These are phyloP conservation scores for Cardamine occulta DNA, from an alignment of 345 rosid genomes.

Conservation along the genomic window DNA sequence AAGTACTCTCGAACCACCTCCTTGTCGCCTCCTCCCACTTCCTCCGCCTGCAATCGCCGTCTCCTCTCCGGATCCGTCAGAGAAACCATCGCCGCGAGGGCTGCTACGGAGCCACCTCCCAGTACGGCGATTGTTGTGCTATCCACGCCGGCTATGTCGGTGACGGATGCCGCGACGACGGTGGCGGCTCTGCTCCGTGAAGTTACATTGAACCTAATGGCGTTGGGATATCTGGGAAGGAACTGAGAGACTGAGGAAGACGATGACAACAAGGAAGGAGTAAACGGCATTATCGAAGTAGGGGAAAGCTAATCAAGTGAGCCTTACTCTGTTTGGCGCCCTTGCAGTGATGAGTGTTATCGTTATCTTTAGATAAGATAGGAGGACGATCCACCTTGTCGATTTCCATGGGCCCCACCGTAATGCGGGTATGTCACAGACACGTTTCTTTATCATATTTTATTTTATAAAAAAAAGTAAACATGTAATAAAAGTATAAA, in stretches of 20 bases:
- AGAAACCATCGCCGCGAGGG: slow-evolving; percentile 77
- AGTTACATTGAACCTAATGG: slow-evolving; percentile 37
- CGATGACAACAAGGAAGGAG: slow-evolving; percentile 55
- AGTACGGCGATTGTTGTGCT: slow-evolving; percentile 69
- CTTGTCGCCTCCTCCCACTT: slow-evolving; percentile 90
- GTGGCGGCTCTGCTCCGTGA: slow-evolving; percentile 37
- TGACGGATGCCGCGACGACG: slow-evolving; percentile 51
- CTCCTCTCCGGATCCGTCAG: slow-evolving; percentile 81
- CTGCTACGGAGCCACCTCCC: slow-evolving; percentile 88
- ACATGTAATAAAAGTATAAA: too few relatives aligned
- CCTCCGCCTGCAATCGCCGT: slow-evolving; percentile 82
- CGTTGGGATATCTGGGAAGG: slow-evolving; percentile 39
- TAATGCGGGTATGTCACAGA: slow-evolving; percentile 5
- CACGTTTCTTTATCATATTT: background rate
- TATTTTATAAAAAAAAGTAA: background rate
- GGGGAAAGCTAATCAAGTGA: slow-evolving; percentile 31
- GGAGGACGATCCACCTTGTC: slow-evolving; percentile 29
- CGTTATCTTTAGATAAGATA: slow-evolving; percentile 49
- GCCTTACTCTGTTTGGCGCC: slow-evolving; percentile 39
- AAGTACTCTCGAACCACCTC: slow-evolving; percentile 93
- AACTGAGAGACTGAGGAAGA: slow-evolving; percentile 51
- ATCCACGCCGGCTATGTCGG: slow-evolving; percentile 55
- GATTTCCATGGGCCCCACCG: slow-evolving; percentile 47
- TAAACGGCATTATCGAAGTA: slow-evolving; percentile 59
- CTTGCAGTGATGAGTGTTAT: slow-evolving; percentile 24